Evolutionary conservation across 305 asterid species (phyloP).

Genomic region (Rubia balearica): DNA sequence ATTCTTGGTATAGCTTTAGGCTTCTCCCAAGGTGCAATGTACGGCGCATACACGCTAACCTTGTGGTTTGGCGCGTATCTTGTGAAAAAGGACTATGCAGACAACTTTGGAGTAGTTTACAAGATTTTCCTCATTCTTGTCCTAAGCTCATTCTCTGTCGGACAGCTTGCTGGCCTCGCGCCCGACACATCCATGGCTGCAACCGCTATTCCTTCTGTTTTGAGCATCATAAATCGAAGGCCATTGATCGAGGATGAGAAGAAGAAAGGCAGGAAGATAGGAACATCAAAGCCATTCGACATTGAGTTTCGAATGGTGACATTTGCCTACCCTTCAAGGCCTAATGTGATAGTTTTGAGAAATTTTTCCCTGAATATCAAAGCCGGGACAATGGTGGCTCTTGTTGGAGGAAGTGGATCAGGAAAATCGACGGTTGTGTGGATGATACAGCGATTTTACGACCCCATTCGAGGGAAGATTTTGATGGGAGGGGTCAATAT

Average conservation of each 20-base stretch:
- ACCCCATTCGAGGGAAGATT: conserved; percentile 56
- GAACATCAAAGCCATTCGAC: conserved; percentile 37
- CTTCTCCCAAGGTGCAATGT: conserved; percentile 70
- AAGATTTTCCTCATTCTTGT: conserved; percentile 85
- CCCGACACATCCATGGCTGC: conserved; percentile 73
- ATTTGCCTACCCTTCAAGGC: conserved; percentile 64
- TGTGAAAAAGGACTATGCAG: conserved; percentile 38
- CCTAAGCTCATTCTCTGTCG: conserved; percentile 80
- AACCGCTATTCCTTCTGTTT: conserved; percentile 50
- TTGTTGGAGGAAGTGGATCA: conserved; percentile 83
- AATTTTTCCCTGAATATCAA: conserved; percentile 49
- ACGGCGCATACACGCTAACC: conserved; percentile 62
- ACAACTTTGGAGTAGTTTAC: conserved; percentile 53
- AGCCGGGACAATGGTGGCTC: conserved; percentile 62
- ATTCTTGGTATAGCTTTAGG: conserved; percentile 63
- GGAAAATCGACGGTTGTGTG: conserved; percentile 79
- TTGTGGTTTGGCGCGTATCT: conserved; percentile 72
- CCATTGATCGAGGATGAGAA: conserved; percentile 39
- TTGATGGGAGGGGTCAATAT: conserved; percentile 55
- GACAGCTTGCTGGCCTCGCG: conserved; percentile 90
- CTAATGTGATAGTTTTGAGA: conserved; percentile 40
- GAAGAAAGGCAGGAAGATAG: conserved; percentile 38
- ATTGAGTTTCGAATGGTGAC: conserved; percentile 59
- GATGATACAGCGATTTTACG: conserved; percentile 76
- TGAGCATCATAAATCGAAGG: conserved; percentile 42